Evolutionary conservation across 257 asterid genomes (phyloP).

Genomic region (Nyctanthes arbortristis): DNA sequence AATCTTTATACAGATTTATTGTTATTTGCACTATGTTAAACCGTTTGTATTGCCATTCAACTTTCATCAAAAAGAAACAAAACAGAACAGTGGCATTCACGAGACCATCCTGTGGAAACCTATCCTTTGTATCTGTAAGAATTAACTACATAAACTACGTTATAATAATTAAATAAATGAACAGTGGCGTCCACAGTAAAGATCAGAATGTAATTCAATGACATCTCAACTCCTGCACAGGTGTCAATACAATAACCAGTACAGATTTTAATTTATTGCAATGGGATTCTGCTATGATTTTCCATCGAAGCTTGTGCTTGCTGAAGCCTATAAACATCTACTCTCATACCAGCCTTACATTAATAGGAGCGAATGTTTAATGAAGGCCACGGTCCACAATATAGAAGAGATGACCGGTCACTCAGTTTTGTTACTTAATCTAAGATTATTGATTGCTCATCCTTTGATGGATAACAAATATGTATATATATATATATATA

Average conservation of each 20-base stretch:
- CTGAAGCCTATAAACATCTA: neutral
- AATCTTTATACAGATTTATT: too few relatives aligned
- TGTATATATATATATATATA: neutral
- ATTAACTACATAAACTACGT: too few relatives aligned
- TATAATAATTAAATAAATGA: too few relatives aligned
- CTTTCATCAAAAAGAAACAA: too few relatives aligned
- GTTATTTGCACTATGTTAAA: too few relatives aligned
- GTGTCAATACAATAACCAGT: neutral
- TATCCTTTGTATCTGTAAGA: too few relatives aligned
- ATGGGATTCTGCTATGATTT: neutral
- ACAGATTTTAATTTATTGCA: neutral
- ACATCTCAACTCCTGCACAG: neutral
- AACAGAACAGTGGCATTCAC: too few relatives aligned
- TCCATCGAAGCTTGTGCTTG: neutral
- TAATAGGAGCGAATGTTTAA: neutral
- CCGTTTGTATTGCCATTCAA: too few relatives aligned
- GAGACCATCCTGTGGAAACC: too few relatives aligned
- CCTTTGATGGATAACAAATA: neutral
- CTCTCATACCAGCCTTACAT: neutral
- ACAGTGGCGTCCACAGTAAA: too few relatives aligned
- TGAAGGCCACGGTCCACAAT: neutral
- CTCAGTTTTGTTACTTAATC: neutral
- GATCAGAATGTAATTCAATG: neutral
- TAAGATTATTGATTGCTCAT: neutral
- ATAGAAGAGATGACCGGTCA: neutral